A percentile compares a stretch with the other conserved stretches of the same genome.
Evolutionary conservation across 202 grass and related monocot species (phyloP).

Genomic region (Schoenoplectus tabernaemontani): DNA sequence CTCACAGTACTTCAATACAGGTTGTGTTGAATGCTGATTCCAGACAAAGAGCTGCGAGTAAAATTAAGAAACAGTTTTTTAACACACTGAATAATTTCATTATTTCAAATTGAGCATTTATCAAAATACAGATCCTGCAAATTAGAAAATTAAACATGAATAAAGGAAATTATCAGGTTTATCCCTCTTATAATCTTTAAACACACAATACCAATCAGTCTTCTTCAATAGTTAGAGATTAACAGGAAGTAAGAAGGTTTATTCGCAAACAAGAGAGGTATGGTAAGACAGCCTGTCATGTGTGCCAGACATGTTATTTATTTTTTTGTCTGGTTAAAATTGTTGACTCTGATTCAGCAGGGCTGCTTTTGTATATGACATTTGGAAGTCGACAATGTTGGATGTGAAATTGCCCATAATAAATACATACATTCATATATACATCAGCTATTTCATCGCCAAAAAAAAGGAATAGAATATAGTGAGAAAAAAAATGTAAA

Average conservation of each 20-base stretch:
- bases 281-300: not conserved
- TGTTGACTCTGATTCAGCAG: too few species aligned
- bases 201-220: not conserved
- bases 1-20: slow-evolving; percentile 81
- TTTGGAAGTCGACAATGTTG: too few species aligned
- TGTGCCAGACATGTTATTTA: not conserved
- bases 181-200: too few species aligned
- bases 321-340: not conserved
- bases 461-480: too few species aligned
- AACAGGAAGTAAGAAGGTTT: not conserved
- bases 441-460: too few species aligned
- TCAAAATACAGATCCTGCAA: not conserved
- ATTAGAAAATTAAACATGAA: too few species aligned
- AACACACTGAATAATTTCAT: not conserved
- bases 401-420: too few species aligned
- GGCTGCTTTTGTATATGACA: too few species aligned
- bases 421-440: too few species aligned
- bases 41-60: slow-evolving; percentile 79
- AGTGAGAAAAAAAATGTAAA: too few species aligned
- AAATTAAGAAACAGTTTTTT: not conserved
- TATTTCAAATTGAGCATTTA: not conserved
- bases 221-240: not conserved
- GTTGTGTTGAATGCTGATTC: slow-evolving; percentile 83
- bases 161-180: too few species aligned
- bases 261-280: not conserved